A percentile compares a stretch with the other conserved stretches of the same genome.
These are phyloP conservation scores for Backusella circina DNA, from an alignment of 192 early-diverging fungal genomes.

Conservation along the genomic window DNA sequence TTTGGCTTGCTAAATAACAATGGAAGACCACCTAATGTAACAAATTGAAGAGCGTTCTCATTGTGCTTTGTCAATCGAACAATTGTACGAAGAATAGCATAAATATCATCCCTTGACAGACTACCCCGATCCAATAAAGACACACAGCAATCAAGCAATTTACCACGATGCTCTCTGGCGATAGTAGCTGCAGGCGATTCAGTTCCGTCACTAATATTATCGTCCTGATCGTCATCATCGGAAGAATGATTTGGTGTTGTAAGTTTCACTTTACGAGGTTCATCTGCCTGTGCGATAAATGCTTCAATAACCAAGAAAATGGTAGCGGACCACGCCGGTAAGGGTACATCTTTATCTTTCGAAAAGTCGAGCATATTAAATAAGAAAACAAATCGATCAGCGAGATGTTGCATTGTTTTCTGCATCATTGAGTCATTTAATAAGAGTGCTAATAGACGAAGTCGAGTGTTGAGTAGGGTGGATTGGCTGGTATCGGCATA, in stretches of 20 bases:
- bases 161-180: slow-evolving; percentile 23
- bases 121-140: slow-evolving; percentile 35
- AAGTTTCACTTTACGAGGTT: slow-evolving; percentile 37
- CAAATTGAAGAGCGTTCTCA: slow-evolving; percentile 59
- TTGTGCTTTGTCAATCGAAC: slow-evolving; percentile 79
- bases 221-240: slow-evolving; percentile 7
- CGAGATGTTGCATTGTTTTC: slow-evolving; percentile 31
- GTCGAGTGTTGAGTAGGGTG: slow-evolving; percentile 1
- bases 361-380: slow-evolving; percentile 17
- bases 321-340: slow-evolving; percentile 53
- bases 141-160: slow-evolving; percentile 37
- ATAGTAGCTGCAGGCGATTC: slow-evolving; percentile 21
- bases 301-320: slow-evolving; percentile 63
- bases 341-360: slow-evolving; percentile 15
- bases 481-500: not conserved
- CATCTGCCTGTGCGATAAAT: slow-evolving; percentile 59
- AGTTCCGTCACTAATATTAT: slow-evolving; percentile 16
- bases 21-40: slow-evolving; percentile 62
- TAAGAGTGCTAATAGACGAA: slow-evolving; percentile 61
- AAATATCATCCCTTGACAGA: slow-evolving; percentile 43
- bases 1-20: slow-evolving; percentile 59
- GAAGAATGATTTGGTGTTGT: not conserved
- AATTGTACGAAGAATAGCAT: slow-evolving; percentile 75
- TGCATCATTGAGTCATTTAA: slow-evolving; percentile 56
- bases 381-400: slow-evolving; percentile 16